Conservation (phyloP, 805 yeast species). For the Wickerhamiella hasegawae region DNA sequence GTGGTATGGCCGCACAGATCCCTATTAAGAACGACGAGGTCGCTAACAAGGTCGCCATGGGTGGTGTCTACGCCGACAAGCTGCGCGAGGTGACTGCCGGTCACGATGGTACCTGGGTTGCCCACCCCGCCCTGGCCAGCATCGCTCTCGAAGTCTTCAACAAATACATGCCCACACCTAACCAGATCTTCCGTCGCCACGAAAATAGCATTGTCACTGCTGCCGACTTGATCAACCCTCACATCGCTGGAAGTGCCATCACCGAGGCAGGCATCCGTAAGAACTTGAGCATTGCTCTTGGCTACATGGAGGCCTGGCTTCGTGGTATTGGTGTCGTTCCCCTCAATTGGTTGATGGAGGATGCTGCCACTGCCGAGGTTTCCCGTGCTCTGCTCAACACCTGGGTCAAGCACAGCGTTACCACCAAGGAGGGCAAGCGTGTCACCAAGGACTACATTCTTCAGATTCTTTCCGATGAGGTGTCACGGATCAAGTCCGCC, state of each 20-base stretch:
- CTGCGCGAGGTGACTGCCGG: slow-evolving; percentile 52
- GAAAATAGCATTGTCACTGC: slow-evolving; percentile 37
- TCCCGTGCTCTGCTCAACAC: slow-evolving; percentile 58
- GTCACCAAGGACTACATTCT: slow-evolving; percentile 37
- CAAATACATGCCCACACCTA: slow-evolving; percentile 61
- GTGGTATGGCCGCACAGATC: slow-evolving; percentile 69
- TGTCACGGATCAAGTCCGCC: slow-evolving; percentile 31
- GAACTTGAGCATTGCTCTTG: slow-evolving; percentile 46
- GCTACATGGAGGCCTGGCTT: slow-evolving; percentile 63
- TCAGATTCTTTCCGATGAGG: slow-evolving; percentile 39
- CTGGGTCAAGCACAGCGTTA: slow-evolving; percentile 52
- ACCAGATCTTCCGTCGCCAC: slow-evolving; percentile 42
- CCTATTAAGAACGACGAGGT: slow-evolving; percentile 50
- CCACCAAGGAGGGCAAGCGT: slow-evolving; percentile 37
- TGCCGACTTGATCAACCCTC: slow-evolving; percentile 45
- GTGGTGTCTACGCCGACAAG: slow-evolving; percentile 51
- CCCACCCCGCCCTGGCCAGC: slow-evolving; percentile 55
- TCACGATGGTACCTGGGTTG: slow-evolving; percentile 68
- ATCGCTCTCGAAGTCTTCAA: slow-evolving; percentile 54
- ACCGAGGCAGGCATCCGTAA: slow-evolving; percentile 53
- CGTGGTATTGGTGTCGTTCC: slow-evolving; percentile 60
- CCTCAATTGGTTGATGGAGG: slow-evolving; percentile 61
- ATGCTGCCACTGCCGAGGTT: slow-evolving; percentile 69
- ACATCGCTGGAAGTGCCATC: slow-evolving; percentile 39
- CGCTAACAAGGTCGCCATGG: slow-evolving; percentile 49